phyloP scores from a whole-genome alignment of 208 protist genomes.

The Trypanosoma mega region DNA sequence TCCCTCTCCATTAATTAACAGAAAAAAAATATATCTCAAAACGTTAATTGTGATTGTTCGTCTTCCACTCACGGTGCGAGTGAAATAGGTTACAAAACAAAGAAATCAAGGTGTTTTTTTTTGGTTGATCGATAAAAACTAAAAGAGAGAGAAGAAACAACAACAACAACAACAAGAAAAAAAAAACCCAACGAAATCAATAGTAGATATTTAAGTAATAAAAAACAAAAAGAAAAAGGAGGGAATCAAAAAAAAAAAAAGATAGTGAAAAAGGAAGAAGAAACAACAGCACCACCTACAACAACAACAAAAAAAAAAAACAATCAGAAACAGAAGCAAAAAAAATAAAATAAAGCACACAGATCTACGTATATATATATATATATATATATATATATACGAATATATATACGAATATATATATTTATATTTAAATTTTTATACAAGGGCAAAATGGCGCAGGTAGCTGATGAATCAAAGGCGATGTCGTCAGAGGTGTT shows the following conservation, averaged over 20 bases:
- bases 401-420: too few species aligned
- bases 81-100: too few species aligned
- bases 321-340: not conserved
- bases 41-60: not conserved
- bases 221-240: slow-evolving; percentile 8
- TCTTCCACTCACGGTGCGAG: too few species aligned
- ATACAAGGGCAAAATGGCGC: too few species aligned
- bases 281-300: not conserved
- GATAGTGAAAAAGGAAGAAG: not conserved
- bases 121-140: too few species aligned
- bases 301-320: not conserved
- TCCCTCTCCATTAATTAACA: not conserved
- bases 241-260: slow-evolving; percentile 2
- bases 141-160: not conserved
- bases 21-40: not conserved
- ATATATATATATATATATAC: slow-evolving; percentile 1
- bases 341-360: slow-evolving; percentile 5
- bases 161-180: not conserved
- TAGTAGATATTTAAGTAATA: not conserved
- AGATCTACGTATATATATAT: slow-evolving; percentile 7
- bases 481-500: slow-evolving; percentile 84
- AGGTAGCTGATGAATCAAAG: slow-evolving; percentile 65
- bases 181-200: not conserved
- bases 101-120: too few species aligned
- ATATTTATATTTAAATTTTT: too few species aligned